Percentiles rank a stretch among this genome's conserved stretches.
Conservation (phyloP, 208 protist genomes). For the Wallacemonas sp. region DNA sequence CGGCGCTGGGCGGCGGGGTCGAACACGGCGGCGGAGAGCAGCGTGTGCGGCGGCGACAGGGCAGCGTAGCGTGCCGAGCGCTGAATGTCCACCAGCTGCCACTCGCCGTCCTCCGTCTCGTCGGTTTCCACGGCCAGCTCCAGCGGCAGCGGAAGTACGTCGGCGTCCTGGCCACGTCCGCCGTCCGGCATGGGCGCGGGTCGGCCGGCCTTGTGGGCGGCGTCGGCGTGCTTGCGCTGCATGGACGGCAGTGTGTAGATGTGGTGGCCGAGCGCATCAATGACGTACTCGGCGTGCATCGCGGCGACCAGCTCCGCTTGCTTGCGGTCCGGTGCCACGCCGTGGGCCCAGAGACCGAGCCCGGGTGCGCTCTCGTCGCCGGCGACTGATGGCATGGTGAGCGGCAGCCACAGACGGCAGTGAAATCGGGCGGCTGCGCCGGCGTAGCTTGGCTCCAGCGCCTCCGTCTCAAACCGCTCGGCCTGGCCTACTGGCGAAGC, state of each 20-base stretch:
- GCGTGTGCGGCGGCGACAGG: conserved; percentile 47
- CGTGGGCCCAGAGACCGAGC: conserved; percentile 76
- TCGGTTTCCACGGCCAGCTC: conserved; percentile 57
- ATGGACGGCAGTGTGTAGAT: conserved; percentile 86
- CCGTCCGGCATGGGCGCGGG: conserved; percentile 77
- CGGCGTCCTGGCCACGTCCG: conserved; percentile 2
- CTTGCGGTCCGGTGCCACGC: conserved; percentile 65
- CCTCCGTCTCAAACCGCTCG: conserved; percentile 21
- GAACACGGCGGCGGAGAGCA: conserved; percentile 76
- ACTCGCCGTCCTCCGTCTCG: conserved; percentile 78
- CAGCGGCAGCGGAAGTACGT: conserved; percentile 61
- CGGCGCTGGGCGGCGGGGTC: conserved; percentile 50
- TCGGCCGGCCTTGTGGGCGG: conserved; percentile 69
- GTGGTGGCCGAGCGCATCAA: conserved; percentile 84
- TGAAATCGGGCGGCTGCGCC: conserved; percentile 32
- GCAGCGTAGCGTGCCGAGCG: conserved; percentile 26
- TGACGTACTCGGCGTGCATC: conserved; percentile 87
- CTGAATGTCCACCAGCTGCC: conserved; percentile 67
- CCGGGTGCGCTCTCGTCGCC: not conserved
- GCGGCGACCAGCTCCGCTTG: conserved; percentile 79
- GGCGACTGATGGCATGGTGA: too few species aligned
- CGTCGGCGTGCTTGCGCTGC: conserved; percentile 83
- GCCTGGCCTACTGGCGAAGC: too few species aligned
- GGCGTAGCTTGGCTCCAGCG: too few species aligned
- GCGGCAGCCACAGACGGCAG: conserved; percentile 41